These are phyloP conservation scores for Aureobasidium sp. DNA, from an alignment of 2,329 filamentous ascomycete genomes.

Conservation along the genomic window DNA sequence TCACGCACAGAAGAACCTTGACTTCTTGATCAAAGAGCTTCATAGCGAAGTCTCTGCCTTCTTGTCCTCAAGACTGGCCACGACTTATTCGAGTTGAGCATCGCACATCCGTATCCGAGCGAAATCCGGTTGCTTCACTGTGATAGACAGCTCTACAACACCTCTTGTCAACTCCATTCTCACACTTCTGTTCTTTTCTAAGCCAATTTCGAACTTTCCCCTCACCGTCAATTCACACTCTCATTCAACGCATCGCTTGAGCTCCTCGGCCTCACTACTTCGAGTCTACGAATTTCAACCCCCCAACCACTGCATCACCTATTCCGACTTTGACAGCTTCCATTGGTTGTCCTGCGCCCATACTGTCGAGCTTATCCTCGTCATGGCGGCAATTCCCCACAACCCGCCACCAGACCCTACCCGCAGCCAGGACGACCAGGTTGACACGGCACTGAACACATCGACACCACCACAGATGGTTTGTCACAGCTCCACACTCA, in stretches of 20 bases:
- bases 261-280: too few relatives aligned
- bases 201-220: neutral
- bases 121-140: neutral
- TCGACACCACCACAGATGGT: neutral
- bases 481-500: neutral
- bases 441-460: neutral
- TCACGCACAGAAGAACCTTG: neutral
- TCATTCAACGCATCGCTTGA: neutral
- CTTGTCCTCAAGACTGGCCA: neutral
- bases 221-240: neutral
- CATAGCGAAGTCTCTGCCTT: neutral
- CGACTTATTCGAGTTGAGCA: neutral
- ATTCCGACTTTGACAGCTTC: neutral
- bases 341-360: neutral
- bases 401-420: neutral
- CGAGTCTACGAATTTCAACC: neutral
- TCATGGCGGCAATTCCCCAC: neutral
- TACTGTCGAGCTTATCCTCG: neutral
- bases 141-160: too few relatives aligned
- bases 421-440: neutral
- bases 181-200: neutral
- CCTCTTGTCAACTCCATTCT: neutral
- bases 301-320: neutral
- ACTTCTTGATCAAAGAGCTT: neutral
- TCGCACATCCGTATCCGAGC: neutral